Base-by-base conservation (phyloP, 2,329 filamentous ascomycete species). In the Zasmidium citrigriseum region DNA sequence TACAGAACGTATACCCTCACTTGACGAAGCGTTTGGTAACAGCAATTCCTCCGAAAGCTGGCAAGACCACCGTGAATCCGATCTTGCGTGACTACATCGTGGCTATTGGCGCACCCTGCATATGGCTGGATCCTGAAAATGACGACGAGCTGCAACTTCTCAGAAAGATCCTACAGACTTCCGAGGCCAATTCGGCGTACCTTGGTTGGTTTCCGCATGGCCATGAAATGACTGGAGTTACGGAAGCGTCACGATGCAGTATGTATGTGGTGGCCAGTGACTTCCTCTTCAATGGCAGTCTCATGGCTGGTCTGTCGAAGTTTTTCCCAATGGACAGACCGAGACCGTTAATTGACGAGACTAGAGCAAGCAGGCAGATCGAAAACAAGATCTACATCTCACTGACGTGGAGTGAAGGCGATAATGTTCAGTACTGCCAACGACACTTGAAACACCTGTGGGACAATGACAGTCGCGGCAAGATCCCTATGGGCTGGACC, bases 71-170 rank as follows among this genome's bases (percentile, higher is more conserved):
- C 4, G 20, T 51, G 29, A 56, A 56, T 27, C 21, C 54, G 2
- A 47, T 56, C 4, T 48, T 56, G 20, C 54, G 54, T 4, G 54
- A 56, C 46, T 56, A 50, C 18, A 56, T 56, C 10, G 34, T 20
- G 11, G 54, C 54, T 9, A 41, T 41, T 11, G 47, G 20, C n/a
- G 54, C 54, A 11, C 54, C 54, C 16, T 56, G 54, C 18, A 51
- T 56, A 23, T 56, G 54, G 54, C 54, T 56, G 18, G 54, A 56
- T n/a, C 54, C 54, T 4, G 49, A 56, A 21, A 48, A 56, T 20
- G 22, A 22, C n/a, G 54, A 48, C 22, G 54, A 56, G 27, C 27
- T 50, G 4, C 29, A 46, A 21, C 23, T 56, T 16, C 54, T 56
- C 10, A 16, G 45, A 7, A 22, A 25, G 16, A 56, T 56, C 16